Conservation (phyloP, 257 asterid genomes). For the Craterostigma plantagineum region DNA sequence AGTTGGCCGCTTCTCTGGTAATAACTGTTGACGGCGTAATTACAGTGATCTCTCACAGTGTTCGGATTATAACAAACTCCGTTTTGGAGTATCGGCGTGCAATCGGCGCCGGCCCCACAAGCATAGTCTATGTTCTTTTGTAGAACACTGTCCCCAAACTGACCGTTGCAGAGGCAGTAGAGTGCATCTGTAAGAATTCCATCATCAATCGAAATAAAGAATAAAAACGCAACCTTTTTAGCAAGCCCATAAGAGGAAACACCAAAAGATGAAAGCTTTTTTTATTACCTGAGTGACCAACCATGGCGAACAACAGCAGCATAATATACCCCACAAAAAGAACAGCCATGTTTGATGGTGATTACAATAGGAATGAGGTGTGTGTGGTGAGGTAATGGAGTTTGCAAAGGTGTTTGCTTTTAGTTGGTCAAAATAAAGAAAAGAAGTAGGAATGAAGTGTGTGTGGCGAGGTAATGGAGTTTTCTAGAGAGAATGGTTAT, state of each 20-base stretch:
- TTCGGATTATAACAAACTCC: conserved; percentile 68
- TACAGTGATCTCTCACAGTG: conserved; percentile 69
- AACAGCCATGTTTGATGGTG: conserved; percentile 25
- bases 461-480: too few relatives aligned
- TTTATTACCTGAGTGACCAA: conserved; percentile 23
- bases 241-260: neutral
- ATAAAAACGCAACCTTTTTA: neutral
- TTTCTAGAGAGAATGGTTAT: too few relatives aligned
- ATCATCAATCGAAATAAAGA: neutral
- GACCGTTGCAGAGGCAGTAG: conserved; percentile 51
- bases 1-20: conserved; percentile 38
- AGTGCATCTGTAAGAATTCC: conserved; percentile 31
- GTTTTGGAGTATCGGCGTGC: conserved; percentile 34
- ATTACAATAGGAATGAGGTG: neutral
- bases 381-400: too few relatives aligned
- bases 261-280: neutral
- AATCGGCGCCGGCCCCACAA: conserved; percentile 76
- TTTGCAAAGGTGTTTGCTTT: too few relatives aligned
- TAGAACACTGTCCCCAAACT: conserved; percentile 15
- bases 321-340: conserved; percentile 21
- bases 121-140: conserved; percentile 79
- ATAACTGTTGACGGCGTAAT: conserved; percentile 75
- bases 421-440: too few relatives aligned
- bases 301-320: conserved; percentile 22
- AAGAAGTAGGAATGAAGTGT: too few relatives aligned